phyloP scores from a whole-genome alignment of 1,284 basidiomycete species.

The Neolentinus lepideus region DNA sequence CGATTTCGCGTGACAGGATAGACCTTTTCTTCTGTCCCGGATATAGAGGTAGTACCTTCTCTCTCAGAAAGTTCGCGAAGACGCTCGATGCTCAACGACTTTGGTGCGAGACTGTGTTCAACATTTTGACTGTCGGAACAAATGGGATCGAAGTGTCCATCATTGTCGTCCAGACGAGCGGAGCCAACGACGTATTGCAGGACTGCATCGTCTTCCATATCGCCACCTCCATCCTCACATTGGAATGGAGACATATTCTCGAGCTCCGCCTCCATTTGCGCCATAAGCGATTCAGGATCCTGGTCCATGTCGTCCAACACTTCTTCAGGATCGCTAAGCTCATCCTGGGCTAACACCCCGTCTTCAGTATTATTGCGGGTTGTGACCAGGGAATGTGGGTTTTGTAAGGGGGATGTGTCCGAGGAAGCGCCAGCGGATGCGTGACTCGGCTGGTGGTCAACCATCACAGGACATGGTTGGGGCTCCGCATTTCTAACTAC shows the following conservation, averaged over 20 bases:
- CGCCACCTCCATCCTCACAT: slow-evolving; percentile 4
- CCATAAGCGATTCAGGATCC: slow-evolving; percentile 16
- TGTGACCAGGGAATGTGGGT: not conserved
- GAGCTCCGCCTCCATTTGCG: slow-evolving; percentile 3
- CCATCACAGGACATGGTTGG: slow-evolving; percentile 10
- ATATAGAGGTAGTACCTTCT: not conserved
- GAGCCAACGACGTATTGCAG: slow-evolving; percentile 23
- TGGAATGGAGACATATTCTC: slow-evolving; percentile 17
- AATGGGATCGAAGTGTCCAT: slow-evolving; percentile 20
- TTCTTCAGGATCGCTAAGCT: not conserved
- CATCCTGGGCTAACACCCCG: not conserved
- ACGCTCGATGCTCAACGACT: not conserved
- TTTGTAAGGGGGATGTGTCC: not conserved
- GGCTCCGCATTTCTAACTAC: slow-evolving; percentile 11
- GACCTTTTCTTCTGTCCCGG: not conserved
- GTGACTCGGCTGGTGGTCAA: not conserved
- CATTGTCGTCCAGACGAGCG: slow-evolving; percentile 15
- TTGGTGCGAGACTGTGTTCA: not conserved
- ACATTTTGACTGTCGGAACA: not conserved
- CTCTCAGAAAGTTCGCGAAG: not conserved
- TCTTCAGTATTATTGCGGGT: not conserved
- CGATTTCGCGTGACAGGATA: not conserved
- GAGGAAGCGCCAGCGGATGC: not conserved
- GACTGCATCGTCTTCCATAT: slow-evolving; percentile 27
- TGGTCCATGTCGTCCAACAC: not conserved